These are phyloP conservation scores for Fusarium solani-melongenae DNA, from an alignment of 2,329 filamentous ascomycete species.

Conservation along the genomic window DNA sequence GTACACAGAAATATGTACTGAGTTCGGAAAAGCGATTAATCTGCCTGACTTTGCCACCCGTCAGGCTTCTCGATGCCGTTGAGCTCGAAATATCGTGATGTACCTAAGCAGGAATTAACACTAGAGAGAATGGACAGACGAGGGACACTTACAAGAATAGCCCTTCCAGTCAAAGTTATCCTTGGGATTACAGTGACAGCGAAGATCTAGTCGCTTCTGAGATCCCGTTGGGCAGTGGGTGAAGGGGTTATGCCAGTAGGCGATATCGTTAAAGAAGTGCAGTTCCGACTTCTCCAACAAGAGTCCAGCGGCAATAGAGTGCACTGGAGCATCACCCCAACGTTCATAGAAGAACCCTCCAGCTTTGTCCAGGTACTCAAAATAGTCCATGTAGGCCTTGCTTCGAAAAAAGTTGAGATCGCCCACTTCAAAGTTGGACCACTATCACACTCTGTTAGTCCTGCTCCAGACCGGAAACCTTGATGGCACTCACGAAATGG, in stretches of 20 bases:
- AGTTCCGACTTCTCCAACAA: constrained; percentile 92
- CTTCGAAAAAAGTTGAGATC: constrained; percentile 94
- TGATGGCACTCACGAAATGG: constrained; percentile 78
- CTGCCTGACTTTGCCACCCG: constrained; percentile 61
- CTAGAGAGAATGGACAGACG: not conserved
- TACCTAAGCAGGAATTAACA: constrained; percentile 53
- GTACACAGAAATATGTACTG: not conserved
- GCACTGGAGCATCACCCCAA: constrained; percentile 97
- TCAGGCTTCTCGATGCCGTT: constrained; percentile 85
- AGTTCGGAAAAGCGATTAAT: not conserved
- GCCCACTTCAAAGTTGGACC: constrained; percentile 99
- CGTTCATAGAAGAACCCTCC: constrained; percentile 99
- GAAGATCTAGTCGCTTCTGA: constrained; percentile 82
- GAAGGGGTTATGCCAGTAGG: constrained; percentile 97
- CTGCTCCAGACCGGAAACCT: not conserved
- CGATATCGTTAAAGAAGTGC: constrained; percentile 99
- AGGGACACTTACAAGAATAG: constrained; percentile 82
- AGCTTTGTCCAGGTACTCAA: constrained; percentile 85
- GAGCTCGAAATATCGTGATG: constrained; percentile 85
- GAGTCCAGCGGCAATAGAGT: constrained; percentile 91
- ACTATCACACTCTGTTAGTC: constrained; percentile 63
- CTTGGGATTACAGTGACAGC: constrained; percentile 93
- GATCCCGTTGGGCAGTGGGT: constrained; percentile 96
- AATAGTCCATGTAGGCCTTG: constrained; percentile 89
- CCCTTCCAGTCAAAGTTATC: constrained; percentile 99